Evolutionary conservation across 2,329 filamentous ascomycete species (phyloP), one percentile per base, ranked within the genome.

Genomic region (Trichophyton verrucosum): DNA sequence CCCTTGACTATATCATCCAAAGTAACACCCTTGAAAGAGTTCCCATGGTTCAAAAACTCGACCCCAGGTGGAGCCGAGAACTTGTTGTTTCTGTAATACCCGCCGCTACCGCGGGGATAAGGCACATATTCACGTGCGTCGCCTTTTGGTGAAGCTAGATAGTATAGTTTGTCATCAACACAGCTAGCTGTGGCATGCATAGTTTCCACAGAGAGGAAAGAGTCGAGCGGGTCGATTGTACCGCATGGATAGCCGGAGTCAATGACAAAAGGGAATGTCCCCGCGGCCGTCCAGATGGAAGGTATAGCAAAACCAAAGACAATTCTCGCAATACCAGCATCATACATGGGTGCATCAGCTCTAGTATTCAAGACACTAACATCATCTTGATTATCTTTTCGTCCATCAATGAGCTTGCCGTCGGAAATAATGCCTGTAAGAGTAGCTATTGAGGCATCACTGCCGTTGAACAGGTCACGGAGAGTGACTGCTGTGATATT

Each of bases 61-160:
- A 57, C 11, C 8, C 55, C 55, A 8, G 55, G 22, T 3, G 22
- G 49, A 2, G 49, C 27, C 13, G 49, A 53, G 6, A 53, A 33
- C 15, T 30, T n/a, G 22, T 30, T 53, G 22, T 30, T 9, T n/a
- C 5, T 30, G 13, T 13, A 30, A 53, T 53, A 5, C 7, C 22
- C n/a, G 15, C 22, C 22, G 9, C 24, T 24, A 9, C 17, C 8
- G 13, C 22, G 8, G 22, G 8, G 9, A 15, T n/a, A 2, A 57
- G 27, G 27, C 2, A 15, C n/a, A 42, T 64, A 74, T 7, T 67
- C 70, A 6, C 40, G 59, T 20, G 63, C 58, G 24, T 30, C 53
- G 22, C 62, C 64, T 15, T 65, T 49, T 5, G 65, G 62, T 36
- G 64, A 59, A 3, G 22, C 65, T 11, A 66, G 58, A 40, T 64